Conservation (phyloP, 208 protist genomes). For the Naegleria fowleri region DNA sequence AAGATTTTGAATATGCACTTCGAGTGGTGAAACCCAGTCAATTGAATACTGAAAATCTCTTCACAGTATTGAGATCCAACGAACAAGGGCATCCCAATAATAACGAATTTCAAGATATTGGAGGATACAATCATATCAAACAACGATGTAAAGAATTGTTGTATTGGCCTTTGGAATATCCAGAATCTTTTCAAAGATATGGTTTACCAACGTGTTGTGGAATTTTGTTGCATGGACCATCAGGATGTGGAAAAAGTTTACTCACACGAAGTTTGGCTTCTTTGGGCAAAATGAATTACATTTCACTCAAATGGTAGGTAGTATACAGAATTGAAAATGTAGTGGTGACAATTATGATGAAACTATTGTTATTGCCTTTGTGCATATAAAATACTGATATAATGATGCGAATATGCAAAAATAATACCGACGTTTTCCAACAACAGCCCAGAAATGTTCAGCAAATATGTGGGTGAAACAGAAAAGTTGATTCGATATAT, state of each 20-base stretch:
- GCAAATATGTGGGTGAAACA: conserved; percentile 88
- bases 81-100: not conserved
- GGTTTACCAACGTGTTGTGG: conserved; percentile 75
- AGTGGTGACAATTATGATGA: no score
- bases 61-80: not conserved
- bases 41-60: not conserved
- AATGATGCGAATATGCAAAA: no score
- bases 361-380: no score
- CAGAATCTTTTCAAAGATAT: not conserved
- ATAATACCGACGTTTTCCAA: no score
- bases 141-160: not conserved
- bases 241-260: conserved; percentile 97
- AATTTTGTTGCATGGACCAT: conserved; percentile 95
- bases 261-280: conserved; percentile 94
- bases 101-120: not conserved
- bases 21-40: not conserved
- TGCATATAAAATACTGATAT: no score
- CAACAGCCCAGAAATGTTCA: conserved; percentile 68
- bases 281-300: conserved; percentile 99
- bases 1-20: not conserved
- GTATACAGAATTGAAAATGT: no score
- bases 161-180: not conserved
- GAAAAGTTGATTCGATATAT: conserved; percentile 79
- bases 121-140: not conserved
- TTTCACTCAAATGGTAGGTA: conserved; percentile 95